Evolutionary conservation across 768 basidiomycete genomes (phyloP), one percentile per base, ranked within the genome.

Genomic region (Mrakia blollopis): DNA sequence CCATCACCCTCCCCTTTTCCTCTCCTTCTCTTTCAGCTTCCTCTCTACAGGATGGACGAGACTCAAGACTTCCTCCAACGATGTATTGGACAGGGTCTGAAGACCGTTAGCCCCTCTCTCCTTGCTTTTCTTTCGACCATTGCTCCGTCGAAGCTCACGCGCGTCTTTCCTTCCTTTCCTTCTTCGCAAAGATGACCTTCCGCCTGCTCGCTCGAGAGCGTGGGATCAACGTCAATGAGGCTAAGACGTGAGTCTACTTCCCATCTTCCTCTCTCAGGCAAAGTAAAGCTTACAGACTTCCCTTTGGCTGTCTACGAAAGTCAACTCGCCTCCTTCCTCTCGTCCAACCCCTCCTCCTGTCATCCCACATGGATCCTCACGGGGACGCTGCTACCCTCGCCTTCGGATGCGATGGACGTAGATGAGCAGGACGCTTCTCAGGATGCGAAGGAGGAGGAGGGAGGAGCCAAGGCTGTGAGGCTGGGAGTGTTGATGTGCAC

Each of bases 331-430:
- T 3, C 9, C 35, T 68, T 68, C 37, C 9, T 11, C 11, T 37
- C 65, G 10, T 35, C 65, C 37, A 39, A 68, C 65, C 4, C 65
- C 1, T 21, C 13, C 21, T 25, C 32, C 4, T 35, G 35, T 39
- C 65, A 68, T 39, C 65, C 65, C 18, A 68, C 65, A 10, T 68
- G 65, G 65, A 68, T 68, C 35, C 65, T 68, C 65, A 68, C 65
- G 5, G 65, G 65, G 7, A 39, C 65, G 2, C 65, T 68, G 35
- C 35, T 68, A 21, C 65, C 35, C n/a, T 23, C 21, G 0, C 35
- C 37, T 21, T 37, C 65, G 9, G 37, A 39, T 18, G 35, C 14
- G 5, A 68, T 68, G 65, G 65, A 68, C 65, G 65, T 68, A 39
- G 65, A 68, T 13, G 37, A 39, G 18, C 35, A 39, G 39, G 65